Evolutionary conservation across 345 rosid species (phyloP), one percentile per base, ranked within the genome.

Genomic region (Passiflora organensis): DNA sequence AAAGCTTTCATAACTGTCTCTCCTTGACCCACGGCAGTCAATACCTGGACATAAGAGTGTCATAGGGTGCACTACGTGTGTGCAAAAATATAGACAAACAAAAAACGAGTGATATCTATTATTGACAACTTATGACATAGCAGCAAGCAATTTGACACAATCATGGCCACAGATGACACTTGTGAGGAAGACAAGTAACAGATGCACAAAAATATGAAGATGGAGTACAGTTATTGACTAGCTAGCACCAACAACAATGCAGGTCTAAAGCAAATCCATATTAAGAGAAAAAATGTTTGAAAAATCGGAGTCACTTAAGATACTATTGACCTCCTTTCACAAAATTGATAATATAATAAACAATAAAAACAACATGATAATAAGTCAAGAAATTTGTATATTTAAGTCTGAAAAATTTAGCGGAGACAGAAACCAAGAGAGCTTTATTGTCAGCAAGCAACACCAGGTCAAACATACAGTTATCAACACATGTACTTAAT

Each of bases 1-100:
- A 91, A 74, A 56, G 96, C 98, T 60, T 62, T 81, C 71, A 91
- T 39, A 59, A 91, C 25, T 14, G 95, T 78, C 78, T 88, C 94
- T 66, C 98, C 98, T 77, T 78, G 87, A 72, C 74, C 72, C 37
- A 91, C 86, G 67, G 94, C 98, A 75, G 75, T 77, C 70, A 88
- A 75, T 46, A 88, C 93, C 98, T 91, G 78, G 57, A 82, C 67
- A 72, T 17, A 51, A 63, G 37, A 72, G 58, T 55, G 62, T 55
- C 50, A 62, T 5, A 46, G 4, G n/a, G 52, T 32, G 68, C 43
- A 13, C 23, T 19, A 45, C 13, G 10, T 2, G 20, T 45, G 64
- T 55, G 58, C 47, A 48, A 55, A 2, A 32, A 10, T 32, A 52
- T 25, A 67, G 44, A 25, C 58, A 55, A 63, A 56, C 48, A 36